Base-by-base conservation (phyloP, 148 eudicot species). In the Vaccinium macrocarpon region DNA sequence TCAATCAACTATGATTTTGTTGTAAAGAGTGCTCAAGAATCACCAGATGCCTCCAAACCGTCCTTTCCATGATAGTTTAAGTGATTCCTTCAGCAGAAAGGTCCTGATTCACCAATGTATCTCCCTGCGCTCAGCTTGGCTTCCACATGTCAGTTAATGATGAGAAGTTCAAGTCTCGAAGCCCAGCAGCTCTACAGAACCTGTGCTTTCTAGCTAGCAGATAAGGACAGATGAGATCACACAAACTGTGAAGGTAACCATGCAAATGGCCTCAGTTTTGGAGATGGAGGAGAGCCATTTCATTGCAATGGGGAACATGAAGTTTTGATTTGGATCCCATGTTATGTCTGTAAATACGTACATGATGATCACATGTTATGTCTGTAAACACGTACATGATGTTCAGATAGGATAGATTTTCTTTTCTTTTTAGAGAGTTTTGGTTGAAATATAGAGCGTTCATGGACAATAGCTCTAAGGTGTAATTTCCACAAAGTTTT, bases 1-100 rank as follows among this genome's bases (percentile, higher is more conserved):
- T 97, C 97, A 16, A 97, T 97, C 85, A 97, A 97, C 88, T 97
- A 94, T 66, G 99, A 97, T 88, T 52, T 95, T 90, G 92, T 97
- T 42, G 91, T 91, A 78, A 93, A 89, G 90, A 91, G 83, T 68
- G 87, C 93, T 48, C 88, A 90, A 88, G 98, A 92, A 78, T 83
- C 84, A 74, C 89, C 87, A 84, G 95, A 92, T 52, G 92, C 87
- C 84, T 83, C 88, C 46, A 88, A 88, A 78, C 29, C 86, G 51
- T 84, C 89, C 78, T 56, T 52, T 78, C 84, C 85, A 18, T 89
- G 89, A 88, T 59, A 84, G 51, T 21, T 84, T 53, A 80, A 2
- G 11, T 57, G 81, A 19, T 50, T 81, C 64, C 59, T 62, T 38
- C 75, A 18, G 76, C 62, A 76, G 35, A 71, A 71, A 32, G 46